phyloP scores from a whole-genome alignment of 139 green algal genomes.

The Mesostigma viride region DNA sequence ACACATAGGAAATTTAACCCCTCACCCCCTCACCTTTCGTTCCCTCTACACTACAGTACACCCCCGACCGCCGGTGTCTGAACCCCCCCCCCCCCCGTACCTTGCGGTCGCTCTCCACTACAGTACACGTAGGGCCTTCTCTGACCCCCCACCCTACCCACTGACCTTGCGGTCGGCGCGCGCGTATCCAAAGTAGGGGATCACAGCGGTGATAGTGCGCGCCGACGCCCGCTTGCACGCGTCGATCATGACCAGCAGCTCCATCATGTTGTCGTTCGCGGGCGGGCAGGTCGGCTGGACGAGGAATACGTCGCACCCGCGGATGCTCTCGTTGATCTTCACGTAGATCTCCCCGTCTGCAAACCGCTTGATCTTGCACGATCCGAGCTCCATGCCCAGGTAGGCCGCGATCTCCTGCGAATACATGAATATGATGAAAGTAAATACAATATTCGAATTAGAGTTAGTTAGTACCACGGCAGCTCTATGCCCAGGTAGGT shows the following conservation, averaged over 20 bases:
- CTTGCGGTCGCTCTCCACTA: neutral
- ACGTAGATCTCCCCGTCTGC: constrained; percentile 99
- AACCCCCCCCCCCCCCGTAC: no score
- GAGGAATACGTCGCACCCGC: constrained; percentile 97
- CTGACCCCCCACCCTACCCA: no score
- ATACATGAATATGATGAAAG: no score
- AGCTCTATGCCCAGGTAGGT: no score
- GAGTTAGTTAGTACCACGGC: no score
- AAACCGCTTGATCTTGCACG: constrained; percentile 93
- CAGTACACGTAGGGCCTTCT: neutral
- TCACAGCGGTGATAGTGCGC: constrained; percentile 89
- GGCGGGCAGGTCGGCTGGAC: constrained; percentile 90
- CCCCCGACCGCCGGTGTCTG: no score
- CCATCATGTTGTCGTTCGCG: constrained; percentile 96
- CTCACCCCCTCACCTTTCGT: no score
- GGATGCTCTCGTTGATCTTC: constrained; percentile 90
- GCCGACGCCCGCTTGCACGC: constrained; percentile 82
- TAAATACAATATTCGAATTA: no score
- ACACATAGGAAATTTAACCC: no score
- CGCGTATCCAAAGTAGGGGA: constrained; percentile 67
- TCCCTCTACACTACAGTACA: no score
- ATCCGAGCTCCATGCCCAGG: constrained; percentile 83
- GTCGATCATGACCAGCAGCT: constrained; percentile 92
- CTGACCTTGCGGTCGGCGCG: constrained; percentile 84
- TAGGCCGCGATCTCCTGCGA: constrained; percentile 89